Evolutionary conservation across 148 eudicot species (phyloP).

Genomic region (Nyssa sinensis): DNA sequence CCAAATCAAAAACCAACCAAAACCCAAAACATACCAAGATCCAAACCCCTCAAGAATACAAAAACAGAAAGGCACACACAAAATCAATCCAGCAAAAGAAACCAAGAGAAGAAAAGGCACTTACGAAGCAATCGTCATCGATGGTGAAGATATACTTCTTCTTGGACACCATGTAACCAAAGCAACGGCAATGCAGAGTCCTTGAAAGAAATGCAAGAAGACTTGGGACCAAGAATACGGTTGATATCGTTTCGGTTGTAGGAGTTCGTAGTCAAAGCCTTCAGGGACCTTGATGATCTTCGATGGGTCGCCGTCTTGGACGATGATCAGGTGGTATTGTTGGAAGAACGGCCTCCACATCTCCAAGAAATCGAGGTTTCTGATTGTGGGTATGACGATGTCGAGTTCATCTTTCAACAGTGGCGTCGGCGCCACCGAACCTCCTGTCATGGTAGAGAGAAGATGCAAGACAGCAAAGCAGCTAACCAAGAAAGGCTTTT

Average conservation of each 20-base stretch:
- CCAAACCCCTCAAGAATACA: background rate
- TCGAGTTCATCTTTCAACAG: conserved; percentile 25
- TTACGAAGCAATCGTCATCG: conserved; percentile 38
- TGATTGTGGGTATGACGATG: conserved; percentile 36
- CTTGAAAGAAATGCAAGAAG: conserved; percentile 32
- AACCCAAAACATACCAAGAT: background rate
- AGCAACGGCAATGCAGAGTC: conserved; percentile 37
- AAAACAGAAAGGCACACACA: background rate
- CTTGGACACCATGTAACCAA: conserved; percentile 31
- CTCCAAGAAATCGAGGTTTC: conserved; percentile 36
- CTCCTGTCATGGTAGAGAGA: background rate
- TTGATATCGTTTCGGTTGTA: conserved; percentile 31
- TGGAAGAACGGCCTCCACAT: conserved; percentile 30
- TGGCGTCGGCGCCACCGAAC: conserved; percentile 12
- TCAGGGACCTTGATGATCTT: conserved; percentile 26
- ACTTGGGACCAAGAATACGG: conserved; percentile 30
- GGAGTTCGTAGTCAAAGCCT: conserved; percentile 29
- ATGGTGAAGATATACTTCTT: conserved; percentile 36
- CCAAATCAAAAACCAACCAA: background rate
- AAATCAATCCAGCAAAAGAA: background rate
- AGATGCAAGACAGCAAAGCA: no score
- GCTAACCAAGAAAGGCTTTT: no score
- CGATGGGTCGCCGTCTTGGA: conserved; percentile 35
- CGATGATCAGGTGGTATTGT: conserved; percentile 31
- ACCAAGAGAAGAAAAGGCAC: background rate